These are phyloP conservation scores for Byssoonygena ceratinophila DNA, from an alignment of 2,329 filamentous ascomycete genomes.

Conservation along the genomic window DNA sequence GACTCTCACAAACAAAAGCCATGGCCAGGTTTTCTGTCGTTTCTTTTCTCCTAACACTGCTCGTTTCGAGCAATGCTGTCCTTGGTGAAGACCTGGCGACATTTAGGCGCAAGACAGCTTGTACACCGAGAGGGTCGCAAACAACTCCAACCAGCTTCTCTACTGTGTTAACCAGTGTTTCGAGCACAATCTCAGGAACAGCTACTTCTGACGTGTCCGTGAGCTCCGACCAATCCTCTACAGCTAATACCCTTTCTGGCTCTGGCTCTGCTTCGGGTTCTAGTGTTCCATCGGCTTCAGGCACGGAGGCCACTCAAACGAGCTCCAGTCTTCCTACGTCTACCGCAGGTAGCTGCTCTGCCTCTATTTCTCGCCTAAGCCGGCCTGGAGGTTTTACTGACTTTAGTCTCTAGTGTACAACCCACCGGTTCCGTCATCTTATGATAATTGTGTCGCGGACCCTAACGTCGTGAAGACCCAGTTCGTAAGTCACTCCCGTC, in stretches of 20 bases:
- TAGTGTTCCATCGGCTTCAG: not conserved
- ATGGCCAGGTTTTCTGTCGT: not conserved
- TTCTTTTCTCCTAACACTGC: not conserved
- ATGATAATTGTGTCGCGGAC: not conserved
- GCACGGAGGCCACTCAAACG: not conserved
- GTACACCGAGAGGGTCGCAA: not conserved
- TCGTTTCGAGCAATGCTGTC: not conserved
- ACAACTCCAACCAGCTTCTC: not conserved
- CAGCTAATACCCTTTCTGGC: not conserved
- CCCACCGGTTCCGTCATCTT: slow-evolving; percentile 1
- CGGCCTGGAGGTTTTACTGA: not conserved
- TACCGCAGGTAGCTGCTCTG: not conserved
- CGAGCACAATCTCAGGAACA: not conserved
- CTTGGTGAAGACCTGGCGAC: too few relatives aligned
- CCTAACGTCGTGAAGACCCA: not conserved
- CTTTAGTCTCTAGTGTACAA: not conserved
- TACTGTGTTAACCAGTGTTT: not conserved
- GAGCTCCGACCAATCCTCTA: not conserved
- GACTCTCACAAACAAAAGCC: not conserved
- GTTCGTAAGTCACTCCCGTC: not conserved
- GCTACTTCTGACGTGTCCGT: not conserved
- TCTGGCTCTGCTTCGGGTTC: not conserved
- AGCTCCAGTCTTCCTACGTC: not conserved
- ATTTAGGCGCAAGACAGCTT: too few relatives aligned
- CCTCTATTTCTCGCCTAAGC: not conserved